These are phyloP conservation scores for Lentinula guzmanii DNA, from an alignment of 768 basidiomycete genomes.

Conservation along the genomic window DNA sequence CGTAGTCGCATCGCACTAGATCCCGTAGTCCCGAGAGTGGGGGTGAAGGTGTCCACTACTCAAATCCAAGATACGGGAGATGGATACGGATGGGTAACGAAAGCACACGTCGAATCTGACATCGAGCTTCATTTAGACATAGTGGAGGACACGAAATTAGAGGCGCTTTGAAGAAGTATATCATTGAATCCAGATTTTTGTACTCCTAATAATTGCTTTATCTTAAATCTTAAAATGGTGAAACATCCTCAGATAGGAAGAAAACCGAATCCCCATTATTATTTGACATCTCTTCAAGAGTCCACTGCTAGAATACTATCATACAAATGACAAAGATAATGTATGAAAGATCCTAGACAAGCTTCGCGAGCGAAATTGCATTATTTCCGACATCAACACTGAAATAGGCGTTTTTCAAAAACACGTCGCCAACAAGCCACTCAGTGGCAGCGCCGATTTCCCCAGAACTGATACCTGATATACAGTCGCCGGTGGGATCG, in stretches of 20 bases:
- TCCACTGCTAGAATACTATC: not conserved
- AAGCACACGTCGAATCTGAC: not conserved
- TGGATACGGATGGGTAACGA: not conserved
- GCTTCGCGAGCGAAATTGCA: slow-evolving; percentile 31
- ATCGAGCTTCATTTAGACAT: not conserved
- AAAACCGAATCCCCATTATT: not conserved
- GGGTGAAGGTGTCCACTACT: not conserved
- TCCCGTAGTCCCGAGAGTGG: not conserved
- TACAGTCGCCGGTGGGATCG: slow-evolving; percentile 56
- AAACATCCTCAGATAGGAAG: not conserved
- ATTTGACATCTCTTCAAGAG: not conserved
- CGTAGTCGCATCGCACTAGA: not conserved
- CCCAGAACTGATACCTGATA: slow-evolving; percentile 65
- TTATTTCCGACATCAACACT: slow-evolving; percentile 25
- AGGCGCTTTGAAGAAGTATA: not conserved
- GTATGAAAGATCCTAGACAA: slow-evolving; percentile 18
- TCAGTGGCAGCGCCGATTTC: slow-evolving; percentile 51
- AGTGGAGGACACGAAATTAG: not conserved
- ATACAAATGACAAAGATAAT: not conserved
- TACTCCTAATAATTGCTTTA: no score
- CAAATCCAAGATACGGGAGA: not conserved
- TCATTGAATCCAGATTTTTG: no score
- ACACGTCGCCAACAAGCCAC: slow-evolving; percentile 53
- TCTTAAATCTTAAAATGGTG: no score
- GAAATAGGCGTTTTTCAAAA: slow-evolving; percentile 35